phyloP scores from a whole-genome alignment of 148 eudicot species.

The Rheum nobile region DNA sequence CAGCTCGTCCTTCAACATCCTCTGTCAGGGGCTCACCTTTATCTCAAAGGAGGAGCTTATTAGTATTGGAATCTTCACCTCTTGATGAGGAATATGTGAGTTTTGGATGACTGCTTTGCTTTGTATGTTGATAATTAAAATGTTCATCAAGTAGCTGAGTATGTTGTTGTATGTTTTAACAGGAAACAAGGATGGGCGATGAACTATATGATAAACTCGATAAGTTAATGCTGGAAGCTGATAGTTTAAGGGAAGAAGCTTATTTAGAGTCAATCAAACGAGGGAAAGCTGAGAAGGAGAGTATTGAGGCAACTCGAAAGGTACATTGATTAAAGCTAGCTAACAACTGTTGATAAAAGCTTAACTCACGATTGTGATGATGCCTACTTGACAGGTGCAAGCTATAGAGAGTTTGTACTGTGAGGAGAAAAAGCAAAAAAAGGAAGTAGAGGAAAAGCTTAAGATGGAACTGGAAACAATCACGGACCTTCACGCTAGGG shows the following conservation, averaged over 20 bases:
- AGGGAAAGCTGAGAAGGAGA: slow-evolving; percentile 20
- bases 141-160: not conserved
- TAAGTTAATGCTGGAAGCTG: not conserved
- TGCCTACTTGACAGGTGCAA: not conserved
- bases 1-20: slow-evolving; percentile 23
- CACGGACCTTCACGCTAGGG: slow-evolving; percentile 26
- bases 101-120: not conserved
- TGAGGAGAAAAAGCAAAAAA: slow-evolving; percentile 3
- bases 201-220: slow-evolving; percentile 5
- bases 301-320: not conserved
- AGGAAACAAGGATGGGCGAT: not conserved
- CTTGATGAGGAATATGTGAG: not conserved
- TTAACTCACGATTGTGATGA: not conserved
- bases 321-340: not conserved
- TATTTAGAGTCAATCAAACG: slow-evolving; percentile 4
- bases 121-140: not conserved
- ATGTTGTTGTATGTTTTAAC: not conserved
- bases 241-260: not conserved
- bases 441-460: slow-evolving; percentile 13
- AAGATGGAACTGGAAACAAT: slow-evolving; percentile 39
- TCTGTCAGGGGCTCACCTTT: slow-evolving; percentile 17
- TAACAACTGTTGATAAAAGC: too few species aligned
- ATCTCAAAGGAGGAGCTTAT: not conserved
- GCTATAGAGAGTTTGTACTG: slow-evolving; percentile 1
- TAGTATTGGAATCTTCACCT: not conserved